Evolutionary conservation across 257 asterid species (phyloP).

Genomic region (Petrea volubilis): DNA sequence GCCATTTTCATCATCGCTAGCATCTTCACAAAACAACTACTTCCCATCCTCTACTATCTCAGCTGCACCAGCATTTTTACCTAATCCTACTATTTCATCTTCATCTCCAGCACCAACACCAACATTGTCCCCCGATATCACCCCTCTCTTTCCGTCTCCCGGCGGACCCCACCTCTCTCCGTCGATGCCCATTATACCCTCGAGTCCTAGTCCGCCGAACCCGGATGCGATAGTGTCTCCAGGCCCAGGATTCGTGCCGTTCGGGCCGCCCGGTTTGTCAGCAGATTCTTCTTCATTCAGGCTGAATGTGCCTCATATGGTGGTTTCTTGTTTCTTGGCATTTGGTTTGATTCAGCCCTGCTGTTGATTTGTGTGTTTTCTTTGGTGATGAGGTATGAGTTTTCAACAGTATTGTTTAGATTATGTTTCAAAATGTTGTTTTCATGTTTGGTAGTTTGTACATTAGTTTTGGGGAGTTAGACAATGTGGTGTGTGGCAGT

Average conservation of each 20-base stretch:
- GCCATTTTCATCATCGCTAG: slow-evolving; percentile 22
- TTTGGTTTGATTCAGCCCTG: slow-evolving; percentile 33
- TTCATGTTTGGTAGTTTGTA: slow-evolving; percentile 10
- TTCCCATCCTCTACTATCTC: slow-evolving; percentile 60
- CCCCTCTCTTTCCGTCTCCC: slow-evolving; percentile 69
- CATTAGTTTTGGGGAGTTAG: background rate
- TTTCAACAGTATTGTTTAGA: slow-evolving; percentile 15
- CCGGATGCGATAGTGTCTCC: slow-evolving; percentile 58
- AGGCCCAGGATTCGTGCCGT: slow-evolving; percentile 35
- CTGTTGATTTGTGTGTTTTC: background rate
- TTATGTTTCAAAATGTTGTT: background rate
- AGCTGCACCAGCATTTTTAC: slow-evolving; percentile 65
- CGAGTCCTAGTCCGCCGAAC: slow-evolving; percentile 80
- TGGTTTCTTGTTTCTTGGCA: slow-evolving; percentile 33
- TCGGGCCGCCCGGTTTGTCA: slow-evolving; percentile 38
- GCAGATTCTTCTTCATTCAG: slow-evolving; percentile 38
- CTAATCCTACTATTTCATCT: slow-evolving; percentile 41
- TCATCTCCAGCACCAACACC: slow-evolving; percentile 41
- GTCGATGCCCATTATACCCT: slow-evolving; percentile 61
- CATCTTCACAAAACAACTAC: slow-evolving; percentile 13
- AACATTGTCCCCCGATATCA: slow-evolving; percentile 52
- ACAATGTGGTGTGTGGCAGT: background rate
- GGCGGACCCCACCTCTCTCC: slow-evolving; percentile 68
- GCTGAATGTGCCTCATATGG: slow-evolving; percentile 23
- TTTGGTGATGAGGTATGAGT: background rate